Evolutionary conservation across 2,329 filamentous ascomycete species (phyloP).

Genomic region (Kalmusia sp.): DNA sequence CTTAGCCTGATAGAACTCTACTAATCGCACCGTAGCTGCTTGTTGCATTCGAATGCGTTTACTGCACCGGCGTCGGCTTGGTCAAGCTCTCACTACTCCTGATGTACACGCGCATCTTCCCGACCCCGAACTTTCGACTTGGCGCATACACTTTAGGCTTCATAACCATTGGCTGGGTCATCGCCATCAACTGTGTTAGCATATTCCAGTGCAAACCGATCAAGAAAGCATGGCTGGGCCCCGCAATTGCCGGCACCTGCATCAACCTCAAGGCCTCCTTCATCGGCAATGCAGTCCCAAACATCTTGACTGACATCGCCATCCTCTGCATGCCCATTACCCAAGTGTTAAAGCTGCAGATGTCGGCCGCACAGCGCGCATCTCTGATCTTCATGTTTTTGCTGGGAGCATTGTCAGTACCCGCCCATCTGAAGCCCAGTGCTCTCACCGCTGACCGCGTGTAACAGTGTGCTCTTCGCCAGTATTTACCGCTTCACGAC

Average conservation of each 20-base stretch:
- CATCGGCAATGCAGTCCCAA: slow-evolving; percentile 58
- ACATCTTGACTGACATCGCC: slow-evolving; percentile 56
- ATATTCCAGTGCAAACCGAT: slow-evolving; percentile 62
- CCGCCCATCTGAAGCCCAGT: too few relatives aligned
- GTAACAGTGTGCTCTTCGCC: slow-evolving; percentile 22
- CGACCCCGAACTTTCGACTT: slow-evolving; percentile 52
- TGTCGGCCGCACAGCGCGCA: slow-evolving; percentile 52
- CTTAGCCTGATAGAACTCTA: too few relatives aligned
- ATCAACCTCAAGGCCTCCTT: slow-evolving; percentile 60
- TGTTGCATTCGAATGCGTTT: slow-evolving; percentile 57
- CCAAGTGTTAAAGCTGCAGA: slow-evolving; percentile 55
- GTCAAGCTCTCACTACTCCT: slow-evolving; percentile 60
- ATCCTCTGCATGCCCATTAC: slow-evolving; percentile 58
- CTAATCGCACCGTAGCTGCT: too few relatives aligned
- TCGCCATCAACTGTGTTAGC: slow-evolving; percentile 58
- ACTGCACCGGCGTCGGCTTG: slow-evolving; percentile 57
- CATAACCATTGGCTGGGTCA: slow-evolving; percentile 57
- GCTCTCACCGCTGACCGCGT: slow-evolving; percentile 9
- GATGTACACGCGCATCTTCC: slow-evolving; percentile 63
- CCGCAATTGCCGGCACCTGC: slow-evolving; percentile 53
- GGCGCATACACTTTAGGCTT: slow-evolving; percentile 50
- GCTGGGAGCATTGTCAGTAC: slow-evolving; percentile 53
- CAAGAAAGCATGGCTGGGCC: slow-evolving; percentile 55
- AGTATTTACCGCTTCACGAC: slow-evolving; percentile 23
- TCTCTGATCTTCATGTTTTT: slow-evolving; percentile 55